Evolutionary conservation across 805 yeast species (phyloP), one percentile per base, ranked within the genome.

Genomic region (Metschnikowia lochheadii): DNA sequence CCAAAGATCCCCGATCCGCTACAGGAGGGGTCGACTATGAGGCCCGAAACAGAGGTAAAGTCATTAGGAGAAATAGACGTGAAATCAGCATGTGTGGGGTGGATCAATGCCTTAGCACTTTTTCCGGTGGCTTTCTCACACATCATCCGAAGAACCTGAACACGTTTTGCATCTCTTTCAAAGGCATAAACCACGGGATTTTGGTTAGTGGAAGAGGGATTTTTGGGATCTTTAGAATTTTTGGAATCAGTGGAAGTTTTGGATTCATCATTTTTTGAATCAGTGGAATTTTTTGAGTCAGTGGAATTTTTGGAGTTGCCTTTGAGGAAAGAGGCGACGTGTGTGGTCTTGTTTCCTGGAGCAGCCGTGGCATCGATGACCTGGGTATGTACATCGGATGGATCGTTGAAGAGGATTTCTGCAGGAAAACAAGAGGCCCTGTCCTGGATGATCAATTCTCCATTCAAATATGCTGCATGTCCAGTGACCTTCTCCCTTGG

Each of bases 1-100:
- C 97, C 97, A 71, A 92, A 92, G 39, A 94, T 94, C 3, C 99
- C 99, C 43, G 96, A 86, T 0, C 99, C 99, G 21, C 97, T 89
- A 66, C 99, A 94, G 3, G 97, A 89, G 0, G 99, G 99, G 66
- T 94, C 99, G 2, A 94, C 95, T 2, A 94, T 75, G 39, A 94
- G 70, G 0, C 96, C 96, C 0, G 89, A 83, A 4, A 89, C 86
- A 15, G 80, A 77, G 1, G 77, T 71, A 53, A 75, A 87, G 42
- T 84, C 85, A 1, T 59, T 58, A 0, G 94, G 87, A 21, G 77
- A 71, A 2, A 80, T 69, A 3, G 74, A 62, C 8, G 90, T 84
- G 63, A 87, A 87, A 66, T 87, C 95, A 14, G 84, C 81, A 46
- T 71, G 76, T 17, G 76, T 73, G 14, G 81, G 77, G 56, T 81